These are phyloP conservation scores for Candida ulmi DNA, from an alignment of 805 yeast species.

Conservation along the genomic window DNA sequence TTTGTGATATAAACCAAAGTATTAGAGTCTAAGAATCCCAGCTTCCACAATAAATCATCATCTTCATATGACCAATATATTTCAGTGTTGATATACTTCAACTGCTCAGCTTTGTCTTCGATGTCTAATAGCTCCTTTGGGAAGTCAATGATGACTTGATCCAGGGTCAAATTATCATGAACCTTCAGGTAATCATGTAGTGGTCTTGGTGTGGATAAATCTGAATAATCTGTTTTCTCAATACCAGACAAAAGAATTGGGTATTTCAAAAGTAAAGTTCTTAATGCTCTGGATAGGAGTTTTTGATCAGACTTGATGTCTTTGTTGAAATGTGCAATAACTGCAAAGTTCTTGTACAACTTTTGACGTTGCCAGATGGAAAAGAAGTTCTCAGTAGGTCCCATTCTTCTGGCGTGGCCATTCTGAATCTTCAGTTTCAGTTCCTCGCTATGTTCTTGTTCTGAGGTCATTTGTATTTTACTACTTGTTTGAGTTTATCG, in stretches of 20 bases:
- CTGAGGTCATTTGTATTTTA: too few relatives aligned
- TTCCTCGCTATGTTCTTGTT: not conserved
- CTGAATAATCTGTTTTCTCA: slow-evolving; percentile 15
- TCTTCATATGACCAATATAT: slow-evolving; percentile 8
- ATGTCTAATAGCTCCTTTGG: slow-evolving; percentile 3
- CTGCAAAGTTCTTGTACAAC: slow-evolving; percentile 15
- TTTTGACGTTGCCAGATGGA: slow-evolving; percentile 12
- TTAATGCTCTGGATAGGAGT: slow-evolving; percentile 6
- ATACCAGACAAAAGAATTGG: slow-evolving; percentile 14
- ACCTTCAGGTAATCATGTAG: slow-evolving; percentile 16
- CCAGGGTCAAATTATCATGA: slow-evolving; percentile 8
- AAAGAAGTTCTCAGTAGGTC: slow-evolving; percentile 20
- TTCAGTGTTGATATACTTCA: slow-evolving; percentile 5
- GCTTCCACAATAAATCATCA: slow-evolving; percentile 14
- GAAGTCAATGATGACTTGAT: slow-evolving; percentile 10
- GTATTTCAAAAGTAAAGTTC: slow-evolving; percentile 10
- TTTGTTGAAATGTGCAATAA: slow-evolving; percentile 10
- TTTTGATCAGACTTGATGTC: slow-evolving; percentile 2
- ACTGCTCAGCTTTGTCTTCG: slow-evolving; percentile 4
- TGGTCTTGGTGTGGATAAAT: slow-evolving; percentile 9
- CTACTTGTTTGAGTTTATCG: too few relatives aligned
- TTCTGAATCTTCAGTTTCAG: not conserved
- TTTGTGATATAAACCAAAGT: slow-evolving; percentile 16
- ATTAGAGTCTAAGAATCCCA: slow-evolving; percentile 10
- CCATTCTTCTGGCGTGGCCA: slow-evolving; percentile 19